Conservation (phyloP, 2,329 filamentous ascomycete genomes). For the Nemania sp. region DNA sequence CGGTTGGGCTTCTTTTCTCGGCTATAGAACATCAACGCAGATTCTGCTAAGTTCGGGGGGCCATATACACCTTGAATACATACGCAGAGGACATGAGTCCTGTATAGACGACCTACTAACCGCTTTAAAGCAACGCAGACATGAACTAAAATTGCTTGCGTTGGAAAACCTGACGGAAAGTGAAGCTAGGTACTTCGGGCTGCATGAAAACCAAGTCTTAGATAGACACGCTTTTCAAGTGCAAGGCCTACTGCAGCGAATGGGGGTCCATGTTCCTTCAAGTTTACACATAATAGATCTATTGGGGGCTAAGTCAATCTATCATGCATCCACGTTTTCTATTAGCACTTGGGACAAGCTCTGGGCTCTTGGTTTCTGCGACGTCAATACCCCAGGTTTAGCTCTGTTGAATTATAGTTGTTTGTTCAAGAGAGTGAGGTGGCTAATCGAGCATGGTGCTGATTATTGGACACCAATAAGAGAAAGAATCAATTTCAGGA, state of each 20-base stretch:
- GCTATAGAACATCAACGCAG: not conserved
- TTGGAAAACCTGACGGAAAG: slow-evolving; percentile 3
- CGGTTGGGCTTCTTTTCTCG: not conserved
- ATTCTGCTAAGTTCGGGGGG: not conserved
- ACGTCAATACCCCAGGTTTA: not conserved
- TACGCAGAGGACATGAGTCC: not conserved
- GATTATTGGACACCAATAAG: slow-evolving; percentile 26
- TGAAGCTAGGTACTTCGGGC: not conserved
- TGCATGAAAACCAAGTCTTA: slow-evolving; percentile 6
- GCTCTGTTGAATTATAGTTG: not conserved
- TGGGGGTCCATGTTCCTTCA: slow-evolving; percentile 8
- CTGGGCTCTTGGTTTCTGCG: slow-evolving; percentile 22
- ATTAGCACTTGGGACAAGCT: no score
- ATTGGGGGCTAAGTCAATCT: no score
- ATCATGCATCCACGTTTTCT: no score
- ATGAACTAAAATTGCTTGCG: slow-evolving; percentile 13
- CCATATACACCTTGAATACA: not conserved
- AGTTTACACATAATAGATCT: no score
- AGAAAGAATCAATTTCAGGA: not conserved
- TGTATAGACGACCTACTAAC: not conserved
- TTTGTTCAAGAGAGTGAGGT: not conserved
- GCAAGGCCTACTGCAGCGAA: not conserved
- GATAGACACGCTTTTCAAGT: not conserved
- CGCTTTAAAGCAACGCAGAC: slow-evolving; percentile 4
- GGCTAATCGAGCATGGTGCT: slow-evolving; percentile 27